These are phyloP conservation scores for Luffa aegyptiaca DNA, from an alignment of 306 rosid genomes.

Conservation along the genomic window DNA sequence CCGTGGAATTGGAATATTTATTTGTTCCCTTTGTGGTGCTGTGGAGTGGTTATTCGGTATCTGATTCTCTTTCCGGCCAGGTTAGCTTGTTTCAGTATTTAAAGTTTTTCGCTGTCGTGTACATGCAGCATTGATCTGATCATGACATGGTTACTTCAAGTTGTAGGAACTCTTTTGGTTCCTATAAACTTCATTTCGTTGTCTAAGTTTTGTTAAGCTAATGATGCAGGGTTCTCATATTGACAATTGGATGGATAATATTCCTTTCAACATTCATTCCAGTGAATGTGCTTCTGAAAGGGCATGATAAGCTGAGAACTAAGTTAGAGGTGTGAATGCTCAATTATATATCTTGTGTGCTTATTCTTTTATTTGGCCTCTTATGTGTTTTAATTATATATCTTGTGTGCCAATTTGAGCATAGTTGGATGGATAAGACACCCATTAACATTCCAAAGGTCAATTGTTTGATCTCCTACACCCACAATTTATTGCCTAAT, in stretches of 20 bases:
- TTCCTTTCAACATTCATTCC: constrained; percentile 83
- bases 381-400: background rate
- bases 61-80: constrained; percentile 67
- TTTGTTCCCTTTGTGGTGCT: constrained; percentile 95
- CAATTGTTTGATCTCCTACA: background rate
- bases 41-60: constrained; percentile 79
- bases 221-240: constrained; percentile 65
- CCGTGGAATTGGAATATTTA: constrained; percentile 97
- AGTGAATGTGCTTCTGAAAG: constrained; percentile 63
- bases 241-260: constrained; percentile 88
- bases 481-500: background rate
- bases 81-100: constrained; percentile 27
- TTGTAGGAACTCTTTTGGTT: constrained; percentile 2
- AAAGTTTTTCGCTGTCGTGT: background rate
- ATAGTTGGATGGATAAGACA: background rate
- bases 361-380: background rate
- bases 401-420: background rate
- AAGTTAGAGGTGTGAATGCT: constrained; percentile 60
- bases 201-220: background rate
- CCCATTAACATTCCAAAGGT: background rate
- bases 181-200: background rate
- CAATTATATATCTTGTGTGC: background rate
- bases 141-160: background rate
- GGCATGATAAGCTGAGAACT: constrained; percentile 58
- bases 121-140: constrained; percentile 7